These are phyloP conservation scores for Musa itinerans DNA, from an alignment of 176 grass and related monocot species.

Conservation along the genomic window DNA sequence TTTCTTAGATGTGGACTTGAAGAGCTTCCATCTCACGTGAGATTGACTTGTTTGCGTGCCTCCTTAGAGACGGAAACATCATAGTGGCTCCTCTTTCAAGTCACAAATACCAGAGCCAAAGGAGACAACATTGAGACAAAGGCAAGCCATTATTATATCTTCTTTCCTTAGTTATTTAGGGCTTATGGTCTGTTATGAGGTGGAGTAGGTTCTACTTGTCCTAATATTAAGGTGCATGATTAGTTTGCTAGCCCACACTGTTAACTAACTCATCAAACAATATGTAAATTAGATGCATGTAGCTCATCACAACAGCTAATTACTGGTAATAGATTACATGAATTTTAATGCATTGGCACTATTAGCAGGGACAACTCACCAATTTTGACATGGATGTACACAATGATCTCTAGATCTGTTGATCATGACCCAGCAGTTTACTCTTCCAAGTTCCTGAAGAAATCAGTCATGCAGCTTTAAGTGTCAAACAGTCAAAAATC, in stretches of 20 bases:
- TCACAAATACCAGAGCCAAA: background rate
- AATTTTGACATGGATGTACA: too few species aligned
- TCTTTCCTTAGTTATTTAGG: background rate
- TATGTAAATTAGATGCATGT: too few species aligned
- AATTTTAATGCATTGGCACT: too few species aligned
- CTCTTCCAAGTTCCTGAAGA: too few species aligned
- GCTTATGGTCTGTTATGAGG: background rate
- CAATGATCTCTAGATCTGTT: too few species aligned
- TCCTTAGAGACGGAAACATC: background rate
- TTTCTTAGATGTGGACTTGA: background rate
- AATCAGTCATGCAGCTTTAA: too few species aligned
- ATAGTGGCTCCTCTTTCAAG: conserved; percentile 11
- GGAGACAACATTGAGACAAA: background rate
- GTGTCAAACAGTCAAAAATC: too few species aligned
- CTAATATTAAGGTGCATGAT: background rate
- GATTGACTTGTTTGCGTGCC: background rate
- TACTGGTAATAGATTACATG: too few species aligned
- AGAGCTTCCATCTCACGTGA: background rate
- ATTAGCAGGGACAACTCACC: too few species aligned
- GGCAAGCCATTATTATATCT: background rate
- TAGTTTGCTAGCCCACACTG: background rate
- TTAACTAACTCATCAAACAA: too few species aligned
- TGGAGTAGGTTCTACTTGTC: background rate
- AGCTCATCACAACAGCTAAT: too few species aligned
- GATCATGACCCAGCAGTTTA: too few species aligned